These are phyloP conservation scores for Agroathelia rolfsii DNA, from an alignment of 1,284 basidiomycete genomes.

Conservation along the genomic window DNA sequence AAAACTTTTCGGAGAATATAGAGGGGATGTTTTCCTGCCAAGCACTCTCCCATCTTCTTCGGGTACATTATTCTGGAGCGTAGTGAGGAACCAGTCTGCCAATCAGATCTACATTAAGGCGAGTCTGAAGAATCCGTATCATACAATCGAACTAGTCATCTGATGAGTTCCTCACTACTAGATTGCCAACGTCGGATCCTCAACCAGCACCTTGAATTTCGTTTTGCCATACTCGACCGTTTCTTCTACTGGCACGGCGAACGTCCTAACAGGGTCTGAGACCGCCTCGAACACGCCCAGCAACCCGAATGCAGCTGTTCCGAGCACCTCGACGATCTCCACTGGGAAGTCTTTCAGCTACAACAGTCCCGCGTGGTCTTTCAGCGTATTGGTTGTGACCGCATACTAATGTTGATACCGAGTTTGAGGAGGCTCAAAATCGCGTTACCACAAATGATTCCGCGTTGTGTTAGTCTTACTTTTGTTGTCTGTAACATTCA, in stretches of 20 bases:
- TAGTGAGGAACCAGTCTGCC: constrained; percentile 35
- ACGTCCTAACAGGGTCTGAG: constrained; percentile 36
- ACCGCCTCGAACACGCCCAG: constrained; percentile 46
- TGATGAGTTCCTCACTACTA: too few relatives aligned
- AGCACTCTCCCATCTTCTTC: constrained; percentile 42
- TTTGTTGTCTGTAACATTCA: too few relatives aligned
- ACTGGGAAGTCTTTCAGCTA: constrained; percentile 44
- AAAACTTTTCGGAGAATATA: constrained; percentile 52
- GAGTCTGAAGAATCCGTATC: constrained; percentile 4
- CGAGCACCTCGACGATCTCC: constrained; percentile 31
- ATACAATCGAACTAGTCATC: too few relatives aligned
- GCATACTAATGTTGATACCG: too few relatives aligned
- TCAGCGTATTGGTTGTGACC: constrained; percentile 48
- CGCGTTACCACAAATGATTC: too few relatives aligned
- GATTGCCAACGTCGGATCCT: constrained; percentile 42
- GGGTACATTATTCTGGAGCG: constrained; percentile 53
- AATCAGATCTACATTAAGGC: constrained; percentile 51
- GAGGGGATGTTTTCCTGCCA: constrained; percentile 52
- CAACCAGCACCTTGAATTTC: constrained; percentile 36
- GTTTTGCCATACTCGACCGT: constrained; percentile 44
- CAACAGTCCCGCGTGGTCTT: constrained; percentile 48
- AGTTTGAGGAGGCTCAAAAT: too few relatives aligned
- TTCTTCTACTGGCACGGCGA: constrained; percentile 28
- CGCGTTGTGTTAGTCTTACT: too few relatives aligned
- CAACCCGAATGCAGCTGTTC: constrained; percentile 35